phyloP scores from a whole-genome alignment of 805 yeast species.

The Candida wancherniae region DNA sequence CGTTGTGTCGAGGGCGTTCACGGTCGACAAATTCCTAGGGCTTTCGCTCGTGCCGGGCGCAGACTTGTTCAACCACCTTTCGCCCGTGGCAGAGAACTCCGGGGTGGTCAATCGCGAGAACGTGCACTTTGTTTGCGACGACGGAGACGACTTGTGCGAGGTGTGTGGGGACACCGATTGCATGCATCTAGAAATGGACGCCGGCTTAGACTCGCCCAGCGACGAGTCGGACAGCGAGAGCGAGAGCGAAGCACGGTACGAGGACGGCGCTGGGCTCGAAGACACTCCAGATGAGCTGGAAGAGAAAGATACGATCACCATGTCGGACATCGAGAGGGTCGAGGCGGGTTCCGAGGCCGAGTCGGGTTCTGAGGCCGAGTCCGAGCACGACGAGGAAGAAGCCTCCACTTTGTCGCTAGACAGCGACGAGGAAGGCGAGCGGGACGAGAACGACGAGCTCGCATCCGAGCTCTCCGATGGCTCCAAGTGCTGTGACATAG shows the following conservation, averaged over 20 bases:
- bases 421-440: conserved; percentile 18
- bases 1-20: conserved; percentile 75
- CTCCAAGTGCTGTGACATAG: conserved; percentile 66
- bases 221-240: conserved; percentile 20
- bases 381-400: conserved; percentile 17
- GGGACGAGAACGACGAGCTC: conserved; percentile 23
- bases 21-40: conserved; percentile 70
- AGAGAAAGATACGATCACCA: conserved; percentile 18
- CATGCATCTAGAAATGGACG: conserved; percentile 10
- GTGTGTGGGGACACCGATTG: conserved; percentile 18
- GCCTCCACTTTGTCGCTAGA: conserved; percentile 16
- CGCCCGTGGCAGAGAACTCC: conserved; percentile 24
- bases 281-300: conserved; percentile 15
- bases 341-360: conserved; percentile 21
- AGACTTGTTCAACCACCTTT: conserved; percentile 75
- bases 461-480: conserved; percentile 32
- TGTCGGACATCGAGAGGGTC: conserved; percentile 24
- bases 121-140: conserved; percentile 35
- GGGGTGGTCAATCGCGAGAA: conserved; percentile 38
- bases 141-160: conserved; percentile 16
- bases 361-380: conserved; percentile 19
- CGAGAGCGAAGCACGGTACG: conserved; percentile 24
- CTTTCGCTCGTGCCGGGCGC: conserved; percentile 86
- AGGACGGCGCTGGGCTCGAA: conserved; percentile 10
- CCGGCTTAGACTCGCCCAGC: conserved; percentile 13